phyloP scores from a whole-genome alignment of 805 yeast species.

The Candida takata region DNA sequence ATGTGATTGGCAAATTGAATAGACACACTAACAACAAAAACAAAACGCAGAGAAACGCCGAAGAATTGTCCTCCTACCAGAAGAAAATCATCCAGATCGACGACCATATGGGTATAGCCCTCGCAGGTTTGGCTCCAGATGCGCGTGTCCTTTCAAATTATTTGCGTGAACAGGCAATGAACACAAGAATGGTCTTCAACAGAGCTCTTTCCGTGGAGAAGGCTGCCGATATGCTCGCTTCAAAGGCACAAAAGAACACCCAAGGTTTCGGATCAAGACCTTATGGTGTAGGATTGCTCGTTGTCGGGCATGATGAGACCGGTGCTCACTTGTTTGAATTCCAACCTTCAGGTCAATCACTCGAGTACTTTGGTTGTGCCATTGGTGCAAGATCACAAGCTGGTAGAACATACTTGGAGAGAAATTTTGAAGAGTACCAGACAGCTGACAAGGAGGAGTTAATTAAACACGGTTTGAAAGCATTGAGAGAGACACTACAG shows the following conservation, averaged over 20 bases:
- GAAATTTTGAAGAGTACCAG: slow-evolving; percentile 65
- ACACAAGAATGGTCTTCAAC: slow-evolving; percentile 75
- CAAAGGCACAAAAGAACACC: slow-evolving; percentile 95
- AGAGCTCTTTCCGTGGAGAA: slow-evolving; percentile 77
- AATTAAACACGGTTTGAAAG: slow-evolving; percentile 78
- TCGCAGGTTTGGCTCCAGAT: slow-evolving; percentile 98
- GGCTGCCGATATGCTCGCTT: slow-evolving; percentile 83
- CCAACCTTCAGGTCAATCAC: slow-evolving; percentile 90
- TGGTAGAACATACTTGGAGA: slow-evolving; percentile 91
- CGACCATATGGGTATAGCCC: slow-evolving; percentile 87
- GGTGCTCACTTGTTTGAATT: slow-evolving; percentile 95
- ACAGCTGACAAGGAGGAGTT: slow-evolving; percentile 61
- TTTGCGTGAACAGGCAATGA: slow-evolving; percentile 87
- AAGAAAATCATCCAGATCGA: slow-evolving; percentile 89
- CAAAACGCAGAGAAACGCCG: slow-evolving; percentile 68
- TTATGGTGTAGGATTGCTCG: slow-evolving; percentile 91
- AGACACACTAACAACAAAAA: slow-evolving; percentile 6
- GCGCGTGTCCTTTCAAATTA: slow-evolving; percentile 89
- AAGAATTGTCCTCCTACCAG: slow-evolving; percentile 94
- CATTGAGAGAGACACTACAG: slow-evolving; percentile 87
- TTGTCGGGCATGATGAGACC: slow-evolving; percentile 86
- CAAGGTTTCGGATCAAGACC: slow-evolving; percentile 96
- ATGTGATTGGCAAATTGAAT: background rate
- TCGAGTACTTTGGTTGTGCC: slow-evolving; percentile 90
- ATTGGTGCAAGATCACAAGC: slow-evolving; percentile 99